A percentile compares a stretch with the other conserved stretches of the same genome.
Evolutionary conservation across 805 yeast genomes (phyloP).

Genomic region (Metschnikowia similis): DNA sequence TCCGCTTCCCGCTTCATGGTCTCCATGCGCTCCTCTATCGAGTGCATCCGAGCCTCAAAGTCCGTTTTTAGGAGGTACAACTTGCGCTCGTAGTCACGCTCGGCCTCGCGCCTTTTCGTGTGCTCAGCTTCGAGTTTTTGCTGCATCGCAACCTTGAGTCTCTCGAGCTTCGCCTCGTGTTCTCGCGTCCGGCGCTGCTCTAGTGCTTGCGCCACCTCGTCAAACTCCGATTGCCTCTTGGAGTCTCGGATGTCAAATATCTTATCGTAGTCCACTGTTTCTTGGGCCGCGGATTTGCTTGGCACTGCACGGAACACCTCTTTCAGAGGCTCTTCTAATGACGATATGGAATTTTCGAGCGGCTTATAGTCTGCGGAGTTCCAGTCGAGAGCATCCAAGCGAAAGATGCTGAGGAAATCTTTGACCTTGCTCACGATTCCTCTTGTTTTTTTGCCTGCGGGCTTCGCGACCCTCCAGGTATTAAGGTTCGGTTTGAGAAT

Average conservation of each 20-base stretch:
- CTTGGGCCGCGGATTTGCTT: not conserved
- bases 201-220: not conserved
- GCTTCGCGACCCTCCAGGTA: not conserved
- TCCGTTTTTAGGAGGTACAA: conserved; percentile 6
- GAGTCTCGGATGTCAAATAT: conserved; percentile 3
- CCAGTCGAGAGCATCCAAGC: not conserved
- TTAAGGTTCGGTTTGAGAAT: not conserved
- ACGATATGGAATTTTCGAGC: conserved; percentile 1
- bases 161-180: not conserved
- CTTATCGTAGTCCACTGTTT: conserved; percentile 1
- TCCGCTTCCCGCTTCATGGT: conserved; percentile 1
- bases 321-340: not conserved
- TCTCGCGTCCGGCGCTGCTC: not conserved
- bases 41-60: conserved; percentile 7
- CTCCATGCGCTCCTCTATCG: conserved; percentile 4
- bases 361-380: not conserved
- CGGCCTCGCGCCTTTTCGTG: not conserved
- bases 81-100: conserved; percentile 9
- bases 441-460: not conserved
- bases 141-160: not conserved
- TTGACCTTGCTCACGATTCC: conserved; percentile 1
- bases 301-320: not conserved
- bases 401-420: not conserved
- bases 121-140: conserved; percentile 5
- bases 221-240: not conserved